Evolutionary conservation across 345 rosid species (phyloP).

Genomic region (Citrus reticulata): DNA sequence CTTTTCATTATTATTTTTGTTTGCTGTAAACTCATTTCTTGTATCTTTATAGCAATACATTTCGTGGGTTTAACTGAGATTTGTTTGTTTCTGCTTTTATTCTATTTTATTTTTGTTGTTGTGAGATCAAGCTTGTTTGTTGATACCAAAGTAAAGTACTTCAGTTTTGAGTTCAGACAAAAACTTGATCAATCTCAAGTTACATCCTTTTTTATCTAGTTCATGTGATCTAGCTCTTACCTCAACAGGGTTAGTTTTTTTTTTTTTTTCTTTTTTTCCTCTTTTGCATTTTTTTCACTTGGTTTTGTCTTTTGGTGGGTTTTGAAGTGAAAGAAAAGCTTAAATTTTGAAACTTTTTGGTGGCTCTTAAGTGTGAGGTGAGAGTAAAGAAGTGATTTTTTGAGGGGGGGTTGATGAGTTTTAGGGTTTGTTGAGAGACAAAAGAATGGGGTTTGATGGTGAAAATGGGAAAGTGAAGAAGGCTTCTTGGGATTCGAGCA

Average conservation of each 20-base stretch:
- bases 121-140: neutral
- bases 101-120: neutral
- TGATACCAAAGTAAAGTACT: neutral
- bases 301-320: neutral
- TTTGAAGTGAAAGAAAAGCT: neutral
- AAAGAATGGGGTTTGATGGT: conserved; percentile 34
- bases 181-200: conserved; percentile 8
- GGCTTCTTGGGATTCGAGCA: conserved; percentile 30
- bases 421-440: conserved; percentile 26
- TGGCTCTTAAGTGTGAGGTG: neutral
- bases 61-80: conserved; percentile 6
- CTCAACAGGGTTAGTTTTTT: neutral
- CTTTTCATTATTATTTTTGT: neutral
- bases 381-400: conserved; percentile 14
- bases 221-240: conserved; percentile 14
- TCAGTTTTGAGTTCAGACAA: conserved; percentile 6
- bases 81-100: conserved; percentile 4
- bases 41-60: neutral
- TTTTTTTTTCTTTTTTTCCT: neutral
- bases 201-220: neutral
- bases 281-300: neutral
- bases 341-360: conserved; percentile 9
- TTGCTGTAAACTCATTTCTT: conserved; percentile 10
- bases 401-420: conserved; percentile 24
- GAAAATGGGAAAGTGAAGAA: conserved; percentile 42